phyloP scores from a whole-genome alignment of 495 filamentous ascomycete species.

The Wilcoxina mikolae region DNA sequence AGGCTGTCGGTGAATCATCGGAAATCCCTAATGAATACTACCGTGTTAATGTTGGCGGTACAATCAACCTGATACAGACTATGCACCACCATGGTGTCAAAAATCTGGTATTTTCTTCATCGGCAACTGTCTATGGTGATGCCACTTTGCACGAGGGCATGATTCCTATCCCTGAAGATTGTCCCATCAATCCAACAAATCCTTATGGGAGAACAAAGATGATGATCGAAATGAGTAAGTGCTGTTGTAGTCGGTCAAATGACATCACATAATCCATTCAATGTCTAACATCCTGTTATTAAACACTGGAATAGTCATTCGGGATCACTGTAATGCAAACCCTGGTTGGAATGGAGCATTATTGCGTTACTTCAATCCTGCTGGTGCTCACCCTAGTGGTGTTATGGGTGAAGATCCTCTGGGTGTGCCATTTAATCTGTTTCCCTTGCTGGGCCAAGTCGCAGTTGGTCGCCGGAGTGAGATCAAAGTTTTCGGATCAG shows the following conservation, averaged over 20 bases:
- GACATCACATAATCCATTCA: neutral
- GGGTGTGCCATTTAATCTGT: conserved; percentile 88
- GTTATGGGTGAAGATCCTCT: conserved; percentile 98
- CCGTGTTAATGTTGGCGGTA: conserved; percentile 86
- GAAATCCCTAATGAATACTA: conserved; percentile 98
- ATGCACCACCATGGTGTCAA: conserved; percentile 80
- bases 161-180: conserved; percentile 96
- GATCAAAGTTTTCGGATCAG: conserved; percentile 83
- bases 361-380: conserved; percentile 95
- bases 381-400: conserved; percentile 83
- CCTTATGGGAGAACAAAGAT: conserved; percentile 93
- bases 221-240: conserved; percentile 52
- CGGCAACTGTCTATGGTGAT: conserved; percentile 94
- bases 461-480: conserved; percentile 91
- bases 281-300: neutral
- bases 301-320: conserved; percentile 45
- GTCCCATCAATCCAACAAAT: conserved; percentile 91
- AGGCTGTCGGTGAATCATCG: conserved; percentile 92
- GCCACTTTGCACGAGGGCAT: conserved; percentile 91
- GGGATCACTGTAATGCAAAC: conserved; percentile 76
- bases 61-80: conserved; percentile 68
- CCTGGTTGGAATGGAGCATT: conserved; percentile 90
- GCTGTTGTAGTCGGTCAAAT: neutral
- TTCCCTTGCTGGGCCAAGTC: conserved; percentile 87
- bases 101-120: conserved; percentile 97